These are phyloP conservation scores for Fusarium tjaetaba DNA, from an alignment of 2,329 filamentous ascomycete genomes.

Conservation along the genomic window DNA sequence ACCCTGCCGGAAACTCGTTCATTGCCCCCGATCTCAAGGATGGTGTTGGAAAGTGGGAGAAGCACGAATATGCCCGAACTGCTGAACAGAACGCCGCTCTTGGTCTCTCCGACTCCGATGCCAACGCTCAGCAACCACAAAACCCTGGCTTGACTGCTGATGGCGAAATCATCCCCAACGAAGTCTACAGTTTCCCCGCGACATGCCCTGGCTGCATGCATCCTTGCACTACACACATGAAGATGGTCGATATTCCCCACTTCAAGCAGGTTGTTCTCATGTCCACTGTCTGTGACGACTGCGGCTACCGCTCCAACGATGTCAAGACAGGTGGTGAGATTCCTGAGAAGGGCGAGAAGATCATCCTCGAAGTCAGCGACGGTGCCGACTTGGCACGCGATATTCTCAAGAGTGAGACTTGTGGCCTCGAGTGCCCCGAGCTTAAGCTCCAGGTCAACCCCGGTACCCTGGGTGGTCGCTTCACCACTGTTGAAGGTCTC, in stretches of 20 bases:
- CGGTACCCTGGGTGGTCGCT: conserved; percentile 92
- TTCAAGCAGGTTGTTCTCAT: conserved; percentile 98
- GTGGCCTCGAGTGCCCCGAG: conserved; percentile 86
- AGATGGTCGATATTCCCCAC: conserved; percentile 97
- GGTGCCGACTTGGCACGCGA: conserved; percentile 84
- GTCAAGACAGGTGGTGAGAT: conserved; percentile 97
- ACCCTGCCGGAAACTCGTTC: conserved; percentile 95
- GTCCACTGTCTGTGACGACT: conserved; percentile 91
- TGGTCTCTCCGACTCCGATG: conserved; percentile 74
- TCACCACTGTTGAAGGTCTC: conserved; percentile 96
- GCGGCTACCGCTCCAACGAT: conserved; percentile 94
- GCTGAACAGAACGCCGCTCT: conserved; percentile 87
- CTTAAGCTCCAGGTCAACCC: conserved; percentile 88
- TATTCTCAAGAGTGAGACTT: conserved; percentile 96
- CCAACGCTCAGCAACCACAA: conserved; percentile 63
- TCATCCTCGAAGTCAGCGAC: conserved; percentile 77
- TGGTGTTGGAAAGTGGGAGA: conserved; percentile 86
- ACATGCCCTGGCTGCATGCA: conserved; percentile 91
- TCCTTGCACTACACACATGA: conserved; percentile 92
- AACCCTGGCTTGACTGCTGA: conserved; percentile 63
- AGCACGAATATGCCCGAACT: conserved; percentile 84
- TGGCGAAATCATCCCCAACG: conserved; percentile 89
- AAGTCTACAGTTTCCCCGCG: conserved; percentile 92
- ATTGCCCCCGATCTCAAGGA: conserved; percentile 88
- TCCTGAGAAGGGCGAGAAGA: conserved; percentile 84